Evolutionary conservation across 192 early-diverging fungal species (phyloP), one percentile per base, ranked within the genome.

Genomic region (Phycomyces blakesleeanus): DNA sequence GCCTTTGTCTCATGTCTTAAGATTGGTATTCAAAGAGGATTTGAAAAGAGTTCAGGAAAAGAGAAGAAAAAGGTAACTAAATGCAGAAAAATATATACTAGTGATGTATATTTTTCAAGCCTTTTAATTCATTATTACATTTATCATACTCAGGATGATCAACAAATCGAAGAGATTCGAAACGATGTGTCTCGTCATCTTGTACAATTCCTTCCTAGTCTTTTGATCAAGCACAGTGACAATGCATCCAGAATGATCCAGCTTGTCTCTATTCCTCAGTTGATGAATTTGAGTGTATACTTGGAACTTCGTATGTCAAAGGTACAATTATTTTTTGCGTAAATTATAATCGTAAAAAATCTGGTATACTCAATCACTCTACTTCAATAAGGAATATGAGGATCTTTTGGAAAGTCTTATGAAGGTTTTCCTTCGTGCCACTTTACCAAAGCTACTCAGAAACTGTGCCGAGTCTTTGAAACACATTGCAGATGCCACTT

Each of bases 251-350:
- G 69, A 18, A 65, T 84, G 29, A 56, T 67, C 9, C 74, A 76
- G 1, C 64, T 81, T 6, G 66, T 80, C 1, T 63, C 59, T 41
- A 70, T 81, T 12, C 78, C 78, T 18, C 72, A 67, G 9, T 55
- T 81, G 9, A 74, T 84, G 55, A 78, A 77, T 37, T 29, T 84
- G 55, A 67, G 66, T 5, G 69, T 78, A 1, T 84, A 84, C 53
- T 40, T 71, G 9, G 80, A 81, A 20, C 54, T 81, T 39, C 76
- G 78, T 8, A 72, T 76, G 66, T 39, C 65, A 57, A 57, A 73
- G 15, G 81, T 82, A 66, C 62, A 67, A 53, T 26, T 1, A 7
- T 22, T 44, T 15, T 63, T 24, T 57, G 34, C 42, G 21, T 55
- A n/a, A 24, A 24, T 64, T 34, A 2, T 9, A 18, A n/a, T n/a